Evolutionary conservation across 2,329 filamentous ascomycete genomes (phyloP).

Genomic region (Ophiostoma triangulosporum): DNA sequence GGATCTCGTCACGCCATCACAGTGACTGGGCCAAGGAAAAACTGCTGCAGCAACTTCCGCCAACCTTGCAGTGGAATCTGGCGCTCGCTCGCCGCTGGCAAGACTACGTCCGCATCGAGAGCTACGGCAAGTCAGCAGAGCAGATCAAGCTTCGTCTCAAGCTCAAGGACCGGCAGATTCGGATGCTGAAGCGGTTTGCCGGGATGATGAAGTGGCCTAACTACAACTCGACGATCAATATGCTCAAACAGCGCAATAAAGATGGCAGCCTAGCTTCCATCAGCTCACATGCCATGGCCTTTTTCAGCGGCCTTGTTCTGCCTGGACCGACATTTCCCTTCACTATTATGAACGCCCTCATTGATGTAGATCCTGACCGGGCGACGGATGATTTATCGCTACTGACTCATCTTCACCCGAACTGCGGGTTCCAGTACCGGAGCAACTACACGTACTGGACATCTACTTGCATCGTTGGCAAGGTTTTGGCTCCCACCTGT

Average conservation of each 20-base stretch:
- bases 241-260: constrained; percentile 45
- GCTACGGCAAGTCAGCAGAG: constrained; percentile 38
- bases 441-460: constrained; percentile 67
- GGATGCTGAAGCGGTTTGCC: constrained; percentile 55
- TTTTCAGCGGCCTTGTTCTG: constrained; percentile 60
- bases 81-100: constrained; percentile 62
- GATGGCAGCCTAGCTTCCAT: constrained; percentile 45
- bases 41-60: constrained; percentile 50
- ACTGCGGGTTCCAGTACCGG: constrained; percentile 64
- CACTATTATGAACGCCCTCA: constrained; percentile 64
- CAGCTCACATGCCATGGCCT: constrained; percentile 62
- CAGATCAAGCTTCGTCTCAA: constrained; percentile 50
- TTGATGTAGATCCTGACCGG: constrained; percentile 59
- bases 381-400: constrained; percentile 51
- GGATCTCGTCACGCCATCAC: constrained; percentile 51
- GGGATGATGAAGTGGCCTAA: constrained; percentile 68
- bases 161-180: constrained; percentile 53
- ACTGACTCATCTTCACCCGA: constrained; percentile 53
- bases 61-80: constrained; percentile 58
- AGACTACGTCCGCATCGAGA: constrained; percentile 54
- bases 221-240: constrained; percentile 47
- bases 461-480: constrained; percentile 56
- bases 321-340: constrained; percentile 58
- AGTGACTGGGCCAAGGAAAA: constrained; percentile 50
- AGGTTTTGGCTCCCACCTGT: constrained; percentile 61